These are phyloP conservation scores for Dactylellina sp. DNA, from an alignment of 2,329 filamentous ascomycete species.

Conservation along the genomic window DNA sequence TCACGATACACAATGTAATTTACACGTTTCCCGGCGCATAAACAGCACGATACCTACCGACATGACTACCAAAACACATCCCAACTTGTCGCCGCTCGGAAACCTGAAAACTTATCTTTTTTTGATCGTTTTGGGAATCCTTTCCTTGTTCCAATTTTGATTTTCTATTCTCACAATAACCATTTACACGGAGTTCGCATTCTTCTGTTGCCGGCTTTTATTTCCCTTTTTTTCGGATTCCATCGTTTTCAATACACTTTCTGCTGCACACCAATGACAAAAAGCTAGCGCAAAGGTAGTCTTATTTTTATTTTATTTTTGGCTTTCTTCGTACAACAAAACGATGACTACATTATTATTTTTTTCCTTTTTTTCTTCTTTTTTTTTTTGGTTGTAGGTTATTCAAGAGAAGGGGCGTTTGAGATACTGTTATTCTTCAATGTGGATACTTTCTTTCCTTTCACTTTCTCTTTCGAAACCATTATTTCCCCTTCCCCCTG, in stretches of 20 bases:
- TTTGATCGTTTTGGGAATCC: slow-evolving; percentile 48
- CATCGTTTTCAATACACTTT: not conserved
- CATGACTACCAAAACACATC: not conserved
- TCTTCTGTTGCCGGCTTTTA: slow-evolving; percentile 15
- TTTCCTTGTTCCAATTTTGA: too few species aligned
- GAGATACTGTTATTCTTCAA: slow-evolving; percentile 51
- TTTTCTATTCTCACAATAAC: slow-evolving; percentile 28
- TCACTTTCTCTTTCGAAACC: slow-evolving; percentile 18
- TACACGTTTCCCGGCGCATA: slow-evolving; percentile 20
- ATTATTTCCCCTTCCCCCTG: slow-evolving; percentile 21
- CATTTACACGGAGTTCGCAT: slow-evolving; percentile 53
- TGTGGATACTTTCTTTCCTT: slow-evolving; percentile 49
- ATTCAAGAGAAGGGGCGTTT: slow-evolving; percentile 31
- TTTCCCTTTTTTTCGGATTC: too few species aligned
- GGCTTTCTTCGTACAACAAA: too few species aligned
- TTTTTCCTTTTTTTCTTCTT: slow-evolving; percentile 13
- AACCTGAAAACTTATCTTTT: not conserved
- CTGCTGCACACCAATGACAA: slow-evolving; percentile 10
- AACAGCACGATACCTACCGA: slow-evolving; percentile 7
- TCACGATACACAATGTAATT: slow-evolving; percentile 56
- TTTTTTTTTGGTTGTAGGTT: slow-evolving; percentile 23
- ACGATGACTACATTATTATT: slow-evolving; percentile 11
- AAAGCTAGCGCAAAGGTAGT: too few species aligned
- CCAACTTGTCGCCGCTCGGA: not conserved
- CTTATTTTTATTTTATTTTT: too few species aligned